Evolutionary conservation across 2,329 filamentous ascomycete genomes (phyloP), one percentile per base, ranked within the genome.

Genomic region (Lachnellula hyalina): DNA sequence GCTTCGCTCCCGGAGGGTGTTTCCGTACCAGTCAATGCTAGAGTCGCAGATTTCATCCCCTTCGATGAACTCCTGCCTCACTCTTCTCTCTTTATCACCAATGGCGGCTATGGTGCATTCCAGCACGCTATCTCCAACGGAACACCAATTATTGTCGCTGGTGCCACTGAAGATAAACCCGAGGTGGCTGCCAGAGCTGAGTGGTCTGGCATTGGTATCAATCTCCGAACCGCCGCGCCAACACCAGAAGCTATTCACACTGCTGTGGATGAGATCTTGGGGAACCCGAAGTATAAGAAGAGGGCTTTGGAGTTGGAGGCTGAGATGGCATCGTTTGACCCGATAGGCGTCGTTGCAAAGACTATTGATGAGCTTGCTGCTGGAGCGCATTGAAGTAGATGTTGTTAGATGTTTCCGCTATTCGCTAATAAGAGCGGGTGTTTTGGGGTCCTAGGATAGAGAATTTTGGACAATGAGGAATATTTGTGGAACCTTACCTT

Each of bases 81-180:
- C 56, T 61, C 63, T 17, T 62, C 67, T 35, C 56, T 71, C 1
- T 68, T 72, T 38, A 63, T 74, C 21, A 69, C 68, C 0, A 73
- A 71, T 40, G 71, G 70, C 42, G 71, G 71, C 2, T 73, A 71
- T 51, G 70, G 70, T 21, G 67, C 65, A 4, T 65, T 73, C 11
- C 66, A 69, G 41, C 69, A 72, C 48, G 63, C 63, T 14, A 60
- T 73, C 4, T 53, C 57, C 4, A 59, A 64, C 19, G 72, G 70
- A 3, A 62, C 68, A 4, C 72, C 72, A 0, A 61, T 73, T 55
- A 63, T 73, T 5, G 50, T 71, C 5, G 65, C 66, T 1, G 70
- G 71, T 5, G 58, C 53, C 6, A 65, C 62, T 1, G 70, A 72
- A 53, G 71, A 73, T 38, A 73, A 74, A 54, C 61, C 66, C 0